phyloP scores from a whole-genome alignment of 2,329 filamentous ascomycete genomes.

The Amauroascus verrucosus region DNA sequence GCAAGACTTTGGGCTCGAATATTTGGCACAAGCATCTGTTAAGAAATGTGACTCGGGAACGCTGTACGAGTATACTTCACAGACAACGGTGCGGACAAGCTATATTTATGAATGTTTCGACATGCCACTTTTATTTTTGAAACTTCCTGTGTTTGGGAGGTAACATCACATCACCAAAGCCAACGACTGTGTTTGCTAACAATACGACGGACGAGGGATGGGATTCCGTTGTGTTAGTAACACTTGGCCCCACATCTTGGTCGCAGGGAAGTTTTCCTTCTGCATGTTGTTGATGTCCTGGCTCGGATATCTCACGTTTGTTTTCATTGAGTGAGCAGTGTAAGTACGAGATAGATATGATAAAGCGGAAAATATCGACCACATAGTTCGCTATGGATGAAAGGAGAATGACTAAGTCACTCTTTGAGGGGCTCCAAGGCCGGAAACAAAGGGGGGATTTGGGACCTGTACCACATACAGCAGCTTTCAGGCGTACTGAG shows the following conservation, averaged over 20 bases:
- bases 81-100: background rate
- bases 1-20: background rate
- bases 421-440: background rate
- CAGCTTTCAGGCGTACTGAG: background rate
- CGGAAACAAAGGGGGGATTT: background rate
- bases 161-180: background rate
- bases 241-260: background rate
- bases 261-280: background rate
- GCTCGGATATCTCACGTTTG: too few species aligned
- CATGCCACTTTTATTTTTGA: background rate
- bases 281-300: background rate
- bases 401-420: too few species aligned
- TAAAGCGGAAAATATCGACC: too few species aligned
- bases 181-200: slow-evolving; percentile 2
- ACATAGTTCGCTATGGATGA: too few species aligned
- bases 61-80: too few species aligned
- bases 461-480: background rate
- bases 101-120: background rate
- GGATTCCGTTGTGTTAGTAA: background rate
- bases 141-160: background rate
- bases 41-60: too few species aligned
- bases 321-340: too few species aligned
- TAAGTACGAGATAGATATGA: too few species aligned
- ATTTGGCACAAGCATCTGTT: background rate
- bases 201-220: slow-evolving; percentile 3